Conservation (phyloP, 2,329 filamentous ascomycete species). For the Arthrobotrys entomopaga region DNA sequence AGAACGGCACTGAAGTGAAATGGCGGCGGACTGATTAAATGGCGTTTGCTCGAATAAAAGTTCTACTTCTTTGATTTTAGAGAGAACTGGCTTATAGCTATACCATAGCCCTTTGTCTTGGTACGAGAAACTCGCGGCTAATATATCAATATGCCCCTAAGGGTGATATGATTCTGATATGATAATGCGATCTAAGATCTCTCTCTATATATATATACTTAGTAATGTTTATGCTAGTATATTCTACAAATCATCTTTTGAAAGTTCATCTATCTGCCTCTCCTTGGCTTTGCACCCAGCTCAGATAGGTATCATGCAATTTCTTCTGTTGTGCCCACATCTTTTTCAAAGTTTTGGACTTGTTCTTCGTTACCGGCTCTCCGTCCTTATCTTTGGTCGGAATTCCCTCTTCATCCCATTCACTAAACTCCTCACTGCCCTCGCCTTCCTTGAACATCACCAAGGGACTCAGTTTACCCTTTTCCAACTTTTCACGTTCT, state of each 20-base stretch:
- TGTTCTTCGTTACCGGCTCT: slow-evolving; percentile 81
- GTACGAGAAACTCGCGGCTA: no score
- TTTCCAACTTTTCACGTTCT: slow-evolving; percentile 66
- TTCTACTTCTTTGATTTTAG: neutral
- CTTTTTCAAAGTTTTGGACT: slow-evolving; percentile 84
- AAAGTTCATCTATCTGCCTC: slow-evolving; percentile 39
- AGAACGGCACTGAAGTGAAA: slow-evolving; percentile 30
- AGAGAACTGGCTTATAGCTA: neutral
- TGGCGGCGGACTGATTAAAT: slow-evolving; percentile 49
- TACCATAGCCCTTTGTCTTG: no score
- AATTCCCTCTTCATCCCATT: slow-evolving; percentile 84
- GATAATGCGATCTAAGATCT: no score
- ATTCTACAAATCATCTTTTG: no score
- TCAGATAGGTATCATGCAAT: slow-evolving; percentile 72
- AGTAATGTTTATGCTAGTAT: no score
- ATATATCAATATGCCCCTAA: no score
- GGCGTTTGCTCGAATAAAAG: neutral
- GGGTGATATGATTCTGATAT: no score
- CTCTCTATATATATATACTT: no score
- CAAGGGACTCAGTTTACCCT: slow-evolving; percentile 67
- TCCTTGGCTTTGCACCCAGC: slow-evolving; percentile 41
- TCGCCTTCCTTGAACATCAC: slow-evolving; percentile 66
- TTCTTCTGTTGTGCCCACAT: slow-evolving; percentile 93
- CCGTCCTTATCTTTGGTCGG: slow-evolving; percentile 81
- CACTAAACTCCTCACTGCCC: slow-evolving; percentile 71